Base-by-base conservation (phyloP, 108 stramenopile species). In the Fistulifera pelliculosa region DNA sequence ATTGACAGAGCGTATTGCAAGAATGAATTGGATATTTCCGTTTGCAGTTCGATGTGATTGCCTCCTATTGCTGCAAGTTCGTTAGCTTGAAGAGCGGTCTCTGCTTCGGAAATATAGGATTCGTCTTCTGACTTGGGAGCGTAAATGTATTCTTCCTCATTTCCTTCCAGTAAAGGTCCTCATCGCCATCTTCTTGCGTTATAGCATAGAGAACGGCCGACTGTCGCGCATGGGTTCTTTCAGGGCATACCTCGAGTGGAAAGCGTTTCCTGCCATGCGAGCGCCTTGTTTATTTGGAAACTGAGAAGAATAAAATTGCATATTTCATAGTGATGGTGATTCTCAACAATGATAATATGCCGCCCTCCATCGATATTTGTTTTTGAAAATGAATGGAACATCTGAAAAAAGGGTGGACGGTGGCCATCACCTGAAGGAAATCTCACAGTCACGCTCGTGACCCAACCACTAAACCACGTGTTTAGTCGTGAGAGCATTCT, bases 1-100 rank as follows among this genome's bases (percentile, higher is more conserved):
- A 91, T 95, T 24, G 76, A 80, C 54, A 98, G 75, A 2, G 96
- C 94, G 52, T 98, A 98, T 67, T 94, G 89, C 70, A 96, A 66
- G 70, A 94, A 94, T 27, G 83, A 82, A 1, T 56, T 57, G 49
- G 77, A 60, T 11, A 91, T 54, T 56, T 94, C 93, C 7, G 60
- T 67, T 38, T 73, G 81, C 0, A 91, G 56, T 41, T 91, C 89
- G 41, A 91, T 78, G 26, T 22, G 26, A 57, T 19, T 16, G 18
- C 14, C 15, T 22, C 25, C 43, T 7, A 24, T 31, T 13, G 58
- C 50, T 1, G 64, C 56, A 27, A 75, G 18, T 38, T 65, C 55
- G 53, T 75, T 75, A 45, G 64, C 74, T 27, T 52, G 58, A 21
- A 41, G 50, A 7, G 67, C 73, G 7, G 38, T 38, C 28, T 60